Evolutionary conservation across 2,329 filamentous ascomycete genomes (phyloP).

Genomic region (Myriosclerotinia duriaeana): DNA sequence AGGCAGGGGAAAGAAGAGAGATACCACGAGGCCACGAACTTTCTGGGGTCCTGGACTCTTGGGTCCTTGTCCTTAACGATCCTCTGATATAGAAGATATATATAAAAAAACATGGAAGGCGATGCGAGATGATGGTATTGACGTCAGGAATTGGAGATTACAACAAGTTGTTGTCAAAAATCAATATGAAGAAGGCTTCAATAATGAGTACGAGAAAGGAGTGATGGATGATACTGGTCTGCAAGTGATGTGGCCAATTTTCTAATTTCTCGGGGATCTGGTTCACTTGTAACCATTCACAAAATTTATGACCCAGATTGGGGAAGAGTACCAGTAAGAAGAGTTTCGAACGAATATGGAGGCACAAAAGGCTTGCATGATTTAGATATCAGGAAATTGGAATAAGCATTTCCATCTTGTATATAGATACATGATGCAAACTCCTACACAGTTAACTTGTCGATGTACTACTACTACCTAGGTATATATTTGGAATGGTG

Average conservation of each 20-base stretch:
- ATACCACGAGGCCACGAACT: not conserved
- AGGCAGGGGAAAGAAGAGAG: not conserved
- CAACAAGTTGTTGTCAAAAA: not conserved
- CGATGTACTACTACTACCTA: too few relatives aligned
- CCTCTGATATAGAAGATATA: not conserved
- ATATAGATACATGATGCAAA: too few relatives aligned
- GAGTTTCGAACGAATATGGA: too few relatives aligned
- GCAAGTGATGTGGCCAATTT: not conserved
- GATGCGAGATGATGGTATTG: not conserved
- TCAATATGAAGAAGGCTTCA: not conserved
- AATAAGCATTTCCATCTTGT: too few relatives aligned
- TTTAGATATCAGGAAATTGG: too few relatives aligned
- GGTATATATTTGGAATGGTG: too few relatives aligned
- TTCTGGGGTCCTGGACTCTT: not conserved
- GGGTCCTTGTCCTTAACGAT: not conserved
- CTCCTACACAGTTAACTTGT: too few relatives aligned
- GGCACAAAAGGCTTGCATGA: too few relatives aligned
- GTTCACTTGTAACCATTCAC: constrained; percentile 4
- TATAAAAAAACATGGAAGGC: not conserved
- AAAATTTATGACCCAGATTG: too few relatives aligned
- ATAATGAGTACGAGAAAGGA: not conserved
- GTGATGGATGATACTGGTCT: constrained; percentile 3
- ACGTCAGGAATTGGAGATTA: constrained; percentile 10
- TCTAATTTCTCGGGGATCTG: not conserved
- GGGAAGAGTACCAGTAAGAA: too few relatives aligned